Conservation (phyloP, 306 rosid genomes). For the Malus domestica region DNA sequence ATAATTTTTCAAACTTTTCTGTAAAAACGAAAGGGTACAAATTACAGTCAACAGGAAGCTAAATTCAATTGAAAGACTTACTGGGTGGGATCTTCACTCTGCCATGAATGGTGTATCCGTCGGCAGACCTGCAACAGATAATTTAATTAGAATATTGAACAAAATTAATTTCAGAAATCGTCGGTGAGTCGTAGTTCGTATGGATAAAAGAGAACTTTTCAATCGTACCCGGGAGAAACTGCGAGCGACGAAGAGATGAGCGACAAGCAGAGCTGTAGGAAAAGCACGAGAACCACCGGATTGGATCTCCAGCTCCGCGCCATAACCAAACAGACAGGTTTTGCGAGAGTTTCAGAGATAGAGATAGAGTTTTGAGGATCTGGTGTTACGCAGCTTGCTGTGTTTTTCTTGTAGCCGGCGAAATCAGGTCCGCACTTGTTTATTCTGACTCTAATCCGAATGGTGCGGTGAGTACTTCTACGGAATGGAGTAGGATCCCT, state of each 20-base stretch:
- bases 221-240: constrained; percentile 54
- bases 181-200: background rate
- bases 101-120: constrained; percentile 77
- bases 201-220: background rate
- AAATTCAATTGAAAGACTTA: constrained; percentile 29
- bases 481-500: too few species aligned
- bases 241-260: constrained; percentile 48
- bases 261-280: constrained; percentile 38
- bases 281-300: constrained; percentile 31
- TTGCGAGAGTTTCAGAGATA: background rate
- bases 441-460: background rate
- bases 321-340: constrained; percentile 1
- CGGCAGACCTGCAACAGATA: constrained; percentile 43
- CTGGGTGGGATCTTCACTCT: constrained; percentile 73
- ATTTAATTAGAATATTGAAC: constrained; percentile 1
- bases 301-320: constrained; percentile 36
- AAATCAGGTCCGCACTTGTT: background rate
- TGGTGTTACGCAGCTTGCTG: background rate
- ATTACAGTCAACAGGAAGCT: background rate
- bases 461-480: background rate
- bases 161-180: background rate
- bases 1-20: background rate
- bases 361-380: background rate
- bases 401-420: background rate
- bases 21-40: background rate